These are phyloP conservation scores for Rhizopus delemar DNA, from an alignment of 371 early-diverging fungal species.

Conservation along the genomic window DNA sequence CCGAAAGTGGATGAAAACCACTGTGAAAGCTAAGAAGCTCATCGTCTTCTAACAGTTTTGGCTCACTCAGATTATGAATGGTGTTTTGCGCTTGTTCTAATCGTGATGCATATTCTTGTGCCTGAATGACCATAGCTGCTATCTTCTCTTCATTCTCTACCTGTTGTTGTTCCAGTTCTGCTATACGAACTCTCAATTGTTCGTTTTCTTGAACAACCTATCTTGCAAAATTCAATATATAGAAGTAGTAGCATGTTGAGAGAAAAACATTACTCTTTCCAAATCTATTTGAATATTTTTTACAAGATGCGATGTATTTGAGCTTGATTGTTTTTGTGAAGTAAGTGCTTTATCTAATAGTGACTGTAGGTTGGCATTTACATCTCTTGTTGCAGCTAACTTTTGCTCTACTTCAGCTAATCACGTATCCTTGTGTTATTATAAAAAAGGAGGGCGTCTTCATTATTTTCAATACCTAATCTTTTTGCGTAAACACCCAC, in stretches of 20 bases:
- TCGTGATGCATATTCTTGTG: conserved; percentile 65
- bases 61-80: conserved; percentile 58
- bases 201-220: conserved; percentile 66
- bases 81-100: conserved; percentile 71
- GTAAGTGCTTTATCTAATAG: conserved; percentile 61
- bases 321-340: conserved; percentile 62
- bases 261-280: conserved; percentile 42
- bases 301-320: conserved; percentile 65
- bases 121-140: conserved; percentile 63
- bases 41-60: conserved; percentile 49
- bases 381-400: conserved; percentile 60
- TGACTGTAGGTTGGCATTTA: conserved; percentile 60
- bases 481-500: conserved; percentile 65
- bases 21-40: conserved; percentile 24
- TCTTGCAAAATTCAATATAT: not conserved
- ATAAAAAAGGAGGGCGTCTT: too few species aligned
- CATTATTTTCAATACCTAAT: conserved; percentile 28
- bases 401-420: conserved; percentile 66
- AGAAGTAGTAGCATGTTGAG: not conserved
- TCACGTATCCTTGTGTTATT: too few species aligned
- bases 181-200: conserved; percentile 59
- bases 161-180: conserved; percentile 64
- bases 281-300: conserved; percentile 66
- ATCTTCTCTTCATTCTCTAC: conserved; percentile 62
- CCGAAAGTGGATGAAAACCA: conserved; percentile 21